Conservation (phyloP, 768 basidiomycete species). For the Collybiopsis confluens region DNA sequence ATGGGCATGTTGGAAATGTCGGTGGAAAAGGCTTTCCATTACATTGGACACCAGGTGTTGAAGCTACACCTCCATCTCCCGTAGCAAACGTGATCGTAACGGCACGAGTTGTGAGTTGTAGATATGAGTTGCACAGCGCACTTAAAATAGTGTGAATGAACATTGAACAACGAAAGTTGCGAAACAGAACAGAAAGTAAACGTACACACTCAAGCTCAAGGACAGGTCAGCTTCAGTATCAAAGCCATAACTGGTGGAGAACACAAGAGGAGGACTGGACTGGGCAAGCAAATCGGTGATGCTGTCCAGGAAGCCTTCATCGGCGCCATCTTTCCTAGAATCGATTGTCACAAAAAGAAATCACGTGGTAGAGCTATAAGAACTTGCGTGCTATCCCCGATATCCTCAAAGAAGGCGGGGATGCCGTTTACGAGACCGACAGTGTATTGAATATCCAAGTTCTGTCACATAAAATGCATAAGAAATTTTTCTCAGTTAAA, state of each 20-base stretch:
- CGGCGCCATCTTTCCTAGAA: constrained; percentile 18
- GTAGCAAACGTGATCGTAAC: constrained; percentile 30
- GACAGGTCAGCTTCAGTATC: constrained; percentile 1
- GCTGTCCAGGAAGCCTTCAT: constrained; percentile 29
- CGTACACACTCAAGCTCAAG: constrained; percentile 1
- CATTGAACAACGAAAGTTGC: constrained; percentile 16
- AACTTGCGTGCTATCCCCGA: constrained; percentile 19
- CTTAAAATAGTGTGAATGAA: constrained; percentile 1
- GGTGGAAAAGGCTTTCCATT: constrained; percentile 31
- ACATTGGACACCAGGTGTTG: constrained; percentile 42
- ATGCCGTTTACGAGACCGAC: constrained; percentile 29
- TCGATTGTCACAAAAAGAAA: no score
- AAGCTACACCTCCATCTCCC: constrained; percentile 34
- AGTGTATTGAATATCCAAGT: constrained; percentile 25
- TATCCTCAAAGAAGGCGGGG: constrained; percentile 27
- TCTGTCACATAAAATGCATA: not conserved
- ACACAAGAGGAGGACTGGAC: constrained; percentile 22
- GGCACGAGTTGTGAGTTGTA: constrained; percentile 36
- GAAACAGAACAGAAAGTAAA: not conserved
- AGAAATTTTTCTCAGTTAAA: not conserved
- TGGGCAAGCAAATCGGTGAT: constrained; percentile 23
- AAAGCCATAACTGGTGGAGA: constrained; percentile 7
- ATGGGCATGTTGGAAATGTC: constrained; percentile 43
- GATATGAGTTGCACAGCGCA: constrained; percentile 20
- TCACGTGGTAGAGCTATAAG: not conserved